These are phyloP conservation scores for Arthroderma sp. DNA, from an alignment of 2,329 filamentous ascomycete genomes.

Conservation along the genomic window DNA sequence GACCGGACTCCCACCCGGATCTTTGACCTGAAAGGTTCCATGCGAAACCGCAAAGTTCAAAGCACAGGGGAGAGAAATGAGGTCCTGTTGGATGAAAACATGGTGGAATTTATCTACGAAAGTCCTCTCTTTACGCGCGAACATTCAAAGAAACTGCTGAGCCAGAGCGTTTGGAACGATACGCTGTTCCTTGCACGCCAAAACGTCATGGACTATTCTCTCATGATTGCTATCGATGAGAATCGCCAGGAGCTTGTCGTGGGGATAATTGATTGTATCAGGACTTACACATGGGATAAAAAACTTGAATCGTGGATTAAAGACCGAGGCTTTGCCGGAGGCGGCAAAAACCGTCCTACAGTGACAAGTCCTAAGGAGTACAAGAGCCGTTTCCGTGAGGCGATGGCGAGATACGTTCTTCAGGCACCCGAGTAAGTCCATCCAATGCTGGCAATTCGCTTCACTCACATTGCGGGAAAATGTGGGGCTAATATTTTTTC, in stretches of 20 bases:
- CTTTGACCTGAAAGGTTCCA: slow-evolving; percentile 93
- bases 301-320: slow-evolving; percentile 99
- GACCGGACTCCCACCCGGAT: slow-evolving; percentile 79
- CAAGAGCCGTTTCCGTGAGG: slow-evolving; percentile 86
- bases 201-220: slow-evolving; percentile 97
- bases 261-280: slow-evolving; percentile 95
- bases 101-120: slow-evolving; percentile 98
- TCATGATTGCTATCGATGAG: slow-evolving; percentile 98
- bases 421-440: slow-evolving; percentile 35
- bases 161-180: slow-evolving; percentile 92
- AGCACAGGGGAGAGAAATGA: slow-evolving; percentile 92
- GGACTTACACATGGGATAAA: slow-evolving; percentile 99
- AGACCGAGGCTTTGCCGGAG: slow-evolving; percentile 71
- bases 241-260: slow-evolving; percentile 80
- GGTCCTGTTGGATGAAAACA: slow-evolving; percentile 92
- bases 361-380: slow-evolving; percentile 97
- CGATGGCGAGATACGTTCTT: slow-evolving; percentile 73
- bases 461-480: no score
- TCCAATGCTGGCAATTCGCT: not conserved
- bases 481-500: no score
- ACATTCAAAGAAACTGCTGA: slow-evolving; percentile 85
- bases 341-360: slow-evolving; percentile 73
- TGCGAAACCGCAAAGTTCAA: slow-evolving; percentile 96
- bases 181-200: slow-evolving; percentile 88
- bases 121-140: slow-evolving; percentile 89